Evolutionary conservation across 306 rosid genomes (phyloP).

Genomic region (Glycine tomentella): DNA sequence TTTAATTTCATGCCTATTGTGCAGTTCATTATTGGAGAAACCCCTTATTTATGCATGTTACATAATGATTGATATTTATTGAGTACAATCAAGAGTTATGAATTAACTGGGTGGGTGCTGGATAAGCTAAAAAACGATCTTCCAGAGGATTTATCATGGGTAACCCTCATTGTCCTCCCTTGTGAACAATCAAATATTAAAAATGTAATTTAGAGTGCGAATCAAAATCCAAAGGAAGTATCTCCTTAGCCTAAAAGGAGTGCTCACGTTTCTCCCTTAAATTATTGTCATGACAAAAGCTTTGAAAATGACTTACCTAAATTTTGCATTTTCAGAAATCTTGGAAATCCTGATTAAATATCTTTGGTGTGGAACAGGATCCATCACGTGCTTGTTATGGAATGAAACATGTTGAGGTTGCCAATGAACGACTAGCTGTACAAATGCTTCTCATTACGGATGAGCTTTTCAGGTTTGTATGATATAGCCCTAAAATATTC

Average conservation of each 20-base stretch:
- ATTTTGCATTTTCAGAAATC: conserved; percentile 38
- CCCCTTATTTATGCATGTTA: neutral
- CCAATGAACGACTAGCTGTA: conserved; percentile 92
- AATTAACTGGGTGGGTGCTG: conserved; percentile 16
- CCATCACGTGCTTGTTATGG: conserved; percentile 93
- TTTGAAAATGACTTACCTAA: conserved; percentile 23
- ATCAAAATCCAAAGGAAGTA: neutral
- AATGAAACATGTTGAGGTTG: conserved; percentile 93
- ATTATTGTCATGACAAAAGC: neutral
- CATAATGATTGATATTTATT: neutral
- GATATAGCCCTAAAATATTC: conserved; percentile 14
- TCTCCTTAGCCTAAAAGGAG: conserved; percentile 1
- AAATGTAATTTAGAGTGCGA: neutral
- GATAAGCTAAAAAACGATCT: conserved; percentile 2
- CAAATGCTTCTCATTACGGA: conserved; percentile 80
- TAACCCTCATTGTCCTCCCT: neutral
- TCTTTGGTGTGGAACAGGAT: conserved; percentile 63
- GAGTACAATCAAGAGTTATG: neutral
- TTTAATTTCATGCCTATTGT: neutral
- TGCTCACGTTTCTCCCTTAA: neutral
- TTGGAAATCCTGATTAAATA: conserved; percentile 38
- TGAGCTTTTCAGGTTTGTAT: conserved; percentile 83
- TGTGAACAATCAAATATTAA: conserved; percentile 6
- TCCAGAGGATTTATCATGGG: conserved; percentile 5
- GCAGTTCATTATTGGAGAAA: conserved; percentile 8